Percentiles rank a stretch among this genome's conserved stretches.
These are phyloP conservation scores for Cicer bijugum DNA, from an alignment of 306 rosid species.

Conservation along the genomic window DNA sequence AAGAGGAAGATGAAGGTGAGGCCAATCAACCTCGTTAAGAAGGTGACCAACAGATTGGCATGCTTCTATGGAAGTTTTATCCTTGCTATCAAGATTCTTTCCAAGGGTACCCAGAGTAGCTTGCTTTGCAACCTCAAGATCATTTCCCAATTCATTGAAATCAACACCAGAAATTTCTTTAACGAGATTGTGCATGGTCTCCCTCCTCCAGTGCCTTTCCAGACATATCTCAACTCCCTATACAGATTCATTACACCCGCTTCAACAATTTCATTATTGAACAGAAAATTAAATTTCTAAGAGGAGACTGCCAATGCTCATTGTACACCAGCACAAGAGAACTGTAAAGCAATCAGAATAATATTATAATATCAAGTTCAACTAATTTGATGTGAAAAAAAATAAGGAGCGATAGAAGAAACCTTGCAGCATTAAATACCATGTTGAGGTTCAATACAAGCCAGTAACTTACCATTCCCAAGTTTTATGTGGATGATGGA, in stretches of 20 bases:
- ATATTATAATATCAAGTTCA: not conserved
- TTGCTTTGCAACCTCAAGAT: constrained; percentile 74
- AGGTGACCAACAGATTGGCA: constrained; percentile 84
- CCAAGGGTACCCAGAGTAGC: constrained; percentile 62
- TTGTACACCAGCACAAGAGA: constrained; percentile 20
- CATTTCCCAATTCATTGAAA: constrained; percentile 68
- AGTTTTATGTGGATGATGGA: constrained; percentile 4
- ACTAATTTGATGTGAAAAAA: constrained; percentile 6
- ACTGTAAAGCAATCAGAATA: constrained; percentile 23
- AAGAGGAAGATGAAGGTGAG: constrained; percentile 36
- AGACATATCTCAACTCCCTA: constrained; percentile 88
- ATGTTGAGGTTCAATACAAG: not conserved
- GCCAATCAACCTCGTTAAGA: constrained; percentile 74
- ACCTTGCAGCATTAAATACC: not conserved
- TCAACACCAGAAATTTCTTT: constrained; percentile 76
- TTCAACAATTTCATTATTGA: constrained; percentile 39
- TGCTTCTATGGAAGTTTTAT: constrained; percentile 69
- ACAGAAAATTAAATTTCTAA: constrained; percentile 35
- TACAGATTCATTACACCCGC: constrained; percentile 41
- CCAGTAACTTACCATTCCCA: not conserved
- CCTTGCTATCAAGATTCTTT: constrained; percentile 67
- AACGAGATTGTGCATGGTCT: constrained; percentile 95
- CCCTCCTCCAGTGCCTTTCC: constrained; percentile 94
- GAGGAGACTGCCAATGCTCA: constrained; percentile 28
- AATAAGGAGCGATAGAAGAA: not conserved